Evolutionary conservation across 176 grass and related monocot species (phyloP).

Genomic region (Alloteropsis semialata): DNA sequence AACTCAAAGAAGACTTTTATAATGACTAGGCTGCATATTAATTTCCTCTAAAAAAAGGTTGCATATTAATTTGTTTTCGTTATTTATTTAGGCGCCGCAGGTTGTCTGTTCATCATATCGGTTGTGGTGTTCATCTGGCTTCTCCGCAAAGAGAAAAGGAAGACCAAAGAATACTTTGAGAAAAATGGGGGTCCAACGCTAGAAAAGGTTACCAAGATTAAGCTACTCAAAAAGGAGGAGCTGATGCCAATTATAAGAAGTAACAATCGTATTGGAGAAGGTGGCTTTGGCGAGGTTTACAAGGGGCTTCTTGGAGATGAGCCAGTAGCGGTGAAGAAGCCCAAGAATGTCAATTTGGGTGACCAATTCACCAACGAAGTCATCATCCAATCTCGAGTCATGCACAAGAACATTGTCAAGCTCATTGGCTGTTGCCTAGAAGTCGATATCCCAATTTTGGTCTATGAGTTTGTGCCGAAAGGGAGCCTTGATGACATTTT

Average conservation of each 20-base stretch:
- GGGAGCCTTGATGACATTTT: conserved; percentile 28
- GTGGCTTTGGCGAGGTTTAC: conserved; percentile 30
- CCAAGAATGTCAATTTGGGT: background rate
- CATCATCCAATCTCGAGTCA: conserved; percentile 39
- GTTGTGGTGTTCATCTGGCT: background rate
- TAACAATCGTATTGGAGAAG: background rate
- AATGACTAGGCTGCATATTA: too few species aligned
- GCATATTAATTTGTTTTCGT: too few species aligned
- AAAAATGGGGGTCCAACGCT: conserved; percentile 3
- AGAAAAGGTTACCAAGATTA: background rate
- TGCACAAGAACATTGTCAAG: conserved; percentile 42
- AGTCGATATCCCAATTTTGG: conserved; percentile 35
- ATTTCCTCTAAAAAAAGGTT: too few species aligned
- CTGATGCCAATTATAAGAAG: background rate
- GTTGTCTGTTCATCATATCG: background rate
- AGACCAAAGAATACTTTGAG: background rate
- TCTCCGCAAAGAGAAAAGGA: background rate
- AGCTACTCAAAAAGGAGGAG: background rate
- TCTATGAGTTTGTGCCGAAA: conserved; percentile 30
- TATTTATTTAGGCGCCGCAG: background rate
- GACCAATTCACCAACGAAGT: conserved; percentile 43
- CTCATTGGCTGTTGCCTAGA: conserved; percentile 39
- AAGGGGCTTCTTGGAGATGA: conserved; percentile 28
- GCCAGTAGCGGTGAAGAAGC: conserved; percentile 14
- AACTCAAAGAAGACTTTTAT: too few species aligned